Percentiles rank a stretch among this genome's conserved stretches.
phyloP scores from a whole-genome alignment of 73 alveolate genomes.

The Stentor coeruleus region DNA sequence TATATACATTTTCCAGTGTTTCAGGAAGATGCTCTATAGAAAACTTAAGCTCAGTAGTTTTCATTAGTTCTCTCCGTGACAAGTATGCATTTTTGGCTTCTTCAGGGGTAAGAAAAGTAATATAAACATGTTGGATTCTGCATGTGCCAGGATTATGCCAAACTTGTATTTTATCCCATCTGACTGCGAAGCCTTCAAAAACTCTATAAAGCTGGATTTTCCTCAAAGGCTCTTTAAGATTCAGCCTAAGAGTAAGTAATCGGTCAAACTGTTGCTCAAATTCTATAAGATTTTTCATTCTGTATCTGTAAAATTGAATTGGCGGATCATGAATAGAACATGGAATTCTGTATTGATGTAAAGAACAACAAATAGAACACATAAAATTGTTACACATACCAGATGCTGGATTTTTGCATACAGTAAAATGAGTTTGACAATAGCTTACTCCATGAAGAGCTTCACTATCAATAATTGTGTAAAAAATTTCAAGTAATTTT shows the following conservation, averaged over 20 bases:
- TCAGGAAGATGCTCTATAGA: constrained; percentile 13
- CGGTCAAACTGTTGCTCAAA: constrained; percentile 18
- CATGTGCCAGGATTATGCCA: constrained; percentile 7
- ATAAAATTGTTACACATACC: constrained; percentile 17
- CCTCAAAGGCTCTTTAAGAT: constrained; percentile 8
- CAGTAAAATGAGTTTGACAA: constrained; percentile 23
- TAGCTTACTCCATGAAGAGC: constrained; percentile 30
- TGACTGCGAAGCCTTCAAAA: constrained; percentile 24
- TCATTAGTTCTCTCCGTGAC: not conserved
- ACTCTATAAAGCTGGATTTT: constrained; percentile 16
- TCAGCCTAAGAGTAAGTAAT: not conserved
- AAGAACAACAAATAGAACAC: constrained; percentile 22
- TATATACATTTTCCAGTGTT: not conserved
- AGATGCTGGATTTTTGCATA: constrained; percentile 23
- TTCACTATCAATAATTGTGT: constrained; percentile 30
- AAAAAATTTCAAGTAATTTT: constrained; percentile 13
- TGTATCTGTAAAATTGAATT: constrained; percentile 7
- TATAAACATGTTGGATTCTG: constrained; percentile 23
- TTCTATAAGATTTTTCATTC: not conserved
- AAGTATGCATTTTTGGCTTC: constrained; percentile 4
- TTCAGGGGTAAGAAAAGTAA: constrained; percentile 7
- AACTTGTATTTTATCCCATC: constrained; percentile 28
- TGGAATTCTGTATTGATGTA: constrained; percentile 16
- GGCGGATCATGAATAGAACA: constrained; percentile 28
- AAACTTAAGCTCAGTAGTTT: constrained; percentile 1